Base-by-base conservation (phyloP, 129 eudicot genomes). In the Ambrosia trifida region DNA sequence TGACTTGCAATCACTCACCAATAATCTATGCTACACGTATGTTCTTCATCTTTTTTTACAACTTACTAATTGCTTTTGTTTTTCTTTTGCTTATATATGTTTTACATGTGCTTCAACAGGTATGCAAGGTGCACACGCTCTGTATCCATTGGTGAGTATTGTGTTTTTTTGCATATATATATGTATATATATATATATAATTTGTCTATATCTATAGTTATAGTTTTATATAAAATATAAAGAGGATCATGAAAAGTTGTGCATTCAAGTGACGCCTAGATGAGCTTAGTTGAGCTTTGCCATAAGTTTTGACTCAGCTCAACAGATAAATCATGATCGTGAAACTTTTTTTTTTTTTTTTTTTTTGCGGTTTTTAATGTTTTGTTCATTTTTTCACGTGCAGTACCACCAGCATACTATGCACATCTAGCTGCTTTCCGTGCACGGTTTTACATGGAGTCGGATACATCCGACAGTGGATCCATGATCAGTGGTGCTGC, bases 61-160 rank as follows among this genome's bases (percentile, higher is more conserved):
- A 5, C 1, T 19, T 46, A 0, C 18, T 0, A 57, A 1, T 3
- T 24, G 28, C 28, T 2, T 11, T 11, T 32, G 7, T 53, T 40
- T 6, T 18, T 30, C 17, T 17, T 52, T 19, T 6, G 47, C 36
- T 4, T 16, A 32, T 71, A 1, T 10, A 14, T 41, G 28, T 4
- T 54, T 63, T 32, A 10, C 52, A 65, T 33, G 66, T 36, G 19
- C 35, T 17, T 50, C 46, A 17, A 35, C 85, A 91, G 97, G 45
- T 91, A 91, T 73, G 97, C 96, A 4, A 84, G 97, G 79, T 91
- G 97, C 76, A 91, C 97, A 0, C 90, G 97, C n/a, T 91, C 97
- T 9, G 97, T 91, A 3, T 91, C 97, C 43, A 88, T 91, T 19
- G 97, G 97, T 91, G 30, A 73, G 86, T 73, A 33, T 64, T 6